Evolutionary conservation across 176 grass and related monocot species (phyloP), one percentile per base, ranked within the genome.

Genomic region (Paspalum notatum): DNA sequence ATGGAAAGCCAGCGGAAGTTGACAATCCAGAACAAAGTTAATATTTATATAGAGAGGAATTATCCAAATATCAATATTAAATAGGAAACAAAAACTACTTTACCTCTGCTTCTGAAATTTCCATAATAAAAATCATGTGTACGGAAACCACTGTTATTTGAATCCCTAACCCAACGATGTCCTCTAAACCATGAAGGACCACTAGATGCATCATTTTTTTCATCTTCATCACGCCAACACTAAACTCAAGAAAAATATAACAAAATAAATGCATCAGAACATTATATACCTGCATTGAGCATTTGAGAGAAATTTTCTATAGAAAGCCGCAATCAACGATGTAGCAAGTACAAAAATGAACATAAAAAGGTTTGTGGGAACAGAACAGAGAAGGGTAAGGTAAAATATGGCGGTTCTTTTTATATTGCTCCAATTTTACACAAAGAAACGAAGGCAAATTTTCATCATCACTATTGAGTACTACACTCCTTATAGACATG

Each of bases 161-260:
- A 56, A 80, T 82, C 80, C 62, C 82, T 93, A 52, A 89, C 90
- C 88, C 90, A 93, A 77, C 75, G 67, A n/a, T 95, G 90, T 71
- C 82, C 86, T 89, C 90, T 94, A 91, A 95, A 93, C 92, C 95
- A 98, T 66, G 90, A 90, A 59, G 80, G 85, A 12, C 78, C 84
- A 78, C 53, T 53, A 83, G 87, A 80, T 76, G 83, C 45, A 59
- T 79, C 86, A 37, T 52, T 75, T 67, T 77, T 91, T 43, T 93
- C 84, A 70, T 87, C 90, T 84, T 95, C 92, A 81, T 89, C 90
- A 66, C 79, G 78, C 90, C 90, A 95, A 71, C 88, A 93, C 92
- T 98, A 84, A 79, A 88, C 54, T 68, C 17, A 71, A 68, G 32
- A 55, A 62, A 64, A 69, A 71, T 70, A 49, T 70, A 82, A 32